Percentiles rank a stretch among this genome's conserved stretches.
phyloP scores from a whole-genome alignment of 352 stramenopile species.

The Hyphochytrium catenoides region DNA sequence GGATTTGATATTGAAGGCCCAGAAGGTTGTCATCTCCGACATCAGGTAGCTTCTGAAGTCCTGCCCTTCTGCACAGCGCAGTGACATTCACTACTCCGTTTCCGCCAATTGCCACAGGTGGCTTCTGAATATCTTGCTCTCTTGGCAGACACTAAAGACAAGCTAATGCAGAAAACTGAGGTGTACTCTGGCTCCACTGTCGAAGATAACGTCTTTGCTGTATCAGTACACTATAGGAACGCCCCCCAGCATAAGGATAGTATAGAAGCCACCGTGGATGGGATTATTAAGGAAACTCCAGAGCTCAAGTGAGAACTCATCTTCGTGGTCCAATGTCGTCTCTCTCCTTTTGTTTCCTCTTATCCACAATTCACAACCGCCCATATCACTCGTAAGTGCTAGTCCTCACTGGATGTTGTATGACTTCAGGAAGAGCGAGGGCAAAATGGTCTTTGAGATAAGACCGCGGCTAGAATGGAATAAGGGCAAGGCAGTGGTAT shows the following conservation, averaged over 20 bases:
- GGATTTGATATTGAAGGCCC: slow-evolving; percentile 65
- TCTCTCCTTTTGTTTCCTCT: no score
- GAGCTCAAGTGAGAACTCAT: no score
- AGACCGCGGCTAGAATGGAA: slow-evolving; percentile 74
- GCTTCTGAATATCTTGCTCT: slow-evolving; percentile 38
- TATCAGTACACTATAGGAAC: slow-evolving; percentile 65
- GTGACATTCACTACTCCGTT: background rate
- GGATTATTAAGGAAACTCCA: no score
- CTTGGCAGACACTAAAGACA: slow-evolving; percentile 26
- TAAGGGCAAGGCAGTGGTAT: slow-evolving; percentile 66
- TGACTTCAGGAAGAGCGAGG: slow-evolving; percentile 32
- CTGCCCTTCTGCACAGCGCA: background rate
- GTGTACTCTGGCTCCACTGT: slow-evolving; percentile 33
- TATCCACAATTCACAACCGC: no score
- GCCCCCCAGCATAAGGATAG: no score
- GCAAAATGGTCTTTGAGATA: slow-evolving; percentile 70
- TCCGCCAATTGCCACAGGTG: slow-evolving; percentile 10
- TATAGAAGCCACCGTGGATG: no score
- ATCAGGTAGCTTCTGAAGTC: slow-evolving; percentile 12
- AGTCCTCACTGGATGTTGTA: background rate
- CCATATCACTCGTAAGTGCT: no score
- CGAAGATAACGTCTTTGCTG: slow-evolving; percentile 65
- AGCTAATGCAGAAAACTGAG: slow-evolving; percentile 17
- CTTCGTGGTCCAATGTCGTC: no score
- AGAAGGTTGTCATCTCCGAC: slow-evolving; percentile 12